A percentile compares a stretch with the other conserved stretches of the same genome.
Evolutionary conservation across 805 yeast genomes (phyloP).

Genomic region (Metschnikowia corniflorae): DNA sequence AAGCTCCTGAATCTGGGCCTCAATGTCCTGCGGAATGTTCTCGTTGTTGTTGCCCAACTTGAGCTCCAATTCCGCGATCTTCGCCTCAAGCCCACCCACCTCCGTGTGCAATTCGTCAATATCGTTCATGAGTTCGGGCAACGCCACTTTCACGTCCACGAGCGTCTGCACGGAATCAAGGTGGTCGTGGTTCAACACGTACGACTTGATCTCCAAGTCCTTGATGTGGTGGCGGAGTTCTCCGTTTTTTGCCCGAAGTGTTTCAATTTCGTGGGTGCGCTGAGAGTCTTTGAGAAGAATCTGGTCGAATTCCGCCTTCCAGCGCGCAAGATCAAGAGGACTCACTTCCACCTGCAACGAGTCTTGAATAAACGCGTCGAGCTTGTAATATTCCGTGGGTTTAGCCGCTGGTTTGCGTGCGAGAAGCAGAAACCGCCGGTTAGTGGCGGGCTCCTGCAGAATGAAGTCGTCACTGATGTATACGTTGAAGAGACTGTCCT

Average conservation of each 20-base stretch:
- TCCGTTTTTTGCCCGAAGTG: slow-evolving; percentile 61
- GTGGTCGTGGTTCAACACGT: slow-evolving; percentile 75
- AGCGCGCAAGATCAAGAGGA: slow-evolving; percentile 70
- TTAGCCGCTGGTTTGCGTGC: slow-evolving; percentile 19
- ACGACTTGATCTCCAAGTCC: slow-evolving; percentile 65
- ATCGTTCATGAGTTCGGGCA: slow-evolving; percentile 75
- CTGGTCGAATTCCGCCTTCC: slow-evolving; percentile 69
- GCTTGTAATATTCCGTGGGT: slow-evolving; percentile 43
- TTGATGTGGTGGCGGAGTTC: slow-evolving; percentile 69
- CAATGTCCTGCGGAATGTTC: slow-evolving; percentile 36
- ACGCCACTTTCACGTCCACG: slow-evolving; percentile 70
- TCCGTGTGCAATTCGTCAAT: slow-evolving; percentile 54
- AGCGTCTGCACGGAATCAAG: slow-evolving; percentile 82
- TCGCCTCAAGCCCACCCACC: slow-evolving; percentile 30
- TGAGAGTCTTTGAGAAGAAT: slow-evolving; percentile 66
- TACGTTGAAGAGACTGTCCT: slow-evolving; percentile 71
- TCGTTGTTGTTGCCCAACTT: slow-evolving; percentile 26
- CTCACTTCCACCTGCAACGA: slow-evolving; percentile 70
- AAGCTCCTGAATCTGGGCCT: slow-evolving; percentile 33
- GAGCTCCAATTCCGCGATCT: slow-evolving; percentile 41
- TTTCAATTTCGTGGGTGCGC: slow-evolving; percentile 59
- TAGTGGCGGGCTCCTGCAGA: slow-evolving; percentile 11
- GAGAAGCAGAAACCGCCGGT: slow-evolving; percentile 19
- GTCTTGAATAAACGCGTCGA: slow-evolving; percentile 73
- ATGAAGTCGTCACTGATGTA: slow-evolving; percentile 49